Evolutionary conservation across 176 grass and related monocot species (phyloP).

Genomic region (Calamus simplicifolius): DNA sequence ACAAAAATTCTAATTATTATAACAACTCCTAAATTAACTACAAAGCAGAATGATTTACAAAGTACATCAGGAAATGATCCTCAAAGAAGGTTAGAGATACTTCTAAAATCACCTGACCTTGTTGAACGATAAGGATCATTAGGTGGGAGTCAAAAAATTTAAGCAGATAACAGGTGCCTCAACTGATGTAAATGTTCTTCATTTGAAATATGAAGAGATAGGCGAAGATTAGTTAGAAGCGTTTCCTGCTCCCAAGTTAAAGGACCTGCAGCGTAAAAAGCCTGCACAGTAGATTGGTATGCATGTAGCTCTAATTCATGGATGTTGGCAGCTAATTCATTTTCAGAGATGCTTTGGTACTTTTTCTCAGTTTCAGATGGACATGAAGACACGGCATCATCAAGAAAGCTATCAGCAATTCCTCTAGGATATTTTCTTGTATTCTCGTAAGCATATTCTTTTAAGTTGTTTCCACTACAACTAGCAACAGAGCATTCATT

Average conservation of each 20-base stretch:
- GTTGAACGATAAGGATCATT: neutral
- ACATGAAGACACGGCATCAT: conserved; percentile 41
- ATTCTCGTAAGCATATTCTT: conserved; percentile 8
- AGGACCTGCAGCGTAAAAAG: conserved; percentile 53
- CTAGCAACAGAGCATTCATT: conserved; percentile 63
- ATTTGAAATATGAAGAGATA: conserved; percentile 68
- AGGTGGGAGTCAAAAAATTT: conserved; percentile 1
- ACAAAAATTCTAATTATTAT: no score
- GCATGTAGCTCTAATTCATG: conserved; percentile 60
- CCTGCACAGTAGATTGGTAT: conserved; percentile 52
- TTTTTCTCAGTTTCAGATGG: conserved; percentile 20
- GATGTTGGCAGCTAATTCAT: conserved; percentile 21
- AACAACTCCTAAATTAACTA: no score
- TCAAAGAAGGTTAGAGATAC: conserved; percentile 1
- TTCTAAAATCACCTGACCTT: neutral
- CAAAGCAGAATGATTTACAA: no score
- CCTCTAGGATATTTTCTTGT: neutral
- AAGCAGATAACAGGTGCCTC: conserved; percentile 42
- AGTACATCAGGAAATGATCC: neutral
- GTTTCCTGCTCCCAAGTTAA: conserved; percentile 78
- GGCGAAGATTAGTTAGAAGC: conserved; percentile 68
- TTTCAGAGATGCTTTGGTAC: neutral
- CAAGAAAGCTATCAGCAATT: conserved; percentile 5
- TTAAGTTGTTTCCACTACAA: conserved; percentile 37
- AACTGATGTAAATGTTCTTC: conserved; percentile 67